Base-by-base conservation (phyloP, 805 yeast genomes). In the Ogataea wickerhamii region DNA sequence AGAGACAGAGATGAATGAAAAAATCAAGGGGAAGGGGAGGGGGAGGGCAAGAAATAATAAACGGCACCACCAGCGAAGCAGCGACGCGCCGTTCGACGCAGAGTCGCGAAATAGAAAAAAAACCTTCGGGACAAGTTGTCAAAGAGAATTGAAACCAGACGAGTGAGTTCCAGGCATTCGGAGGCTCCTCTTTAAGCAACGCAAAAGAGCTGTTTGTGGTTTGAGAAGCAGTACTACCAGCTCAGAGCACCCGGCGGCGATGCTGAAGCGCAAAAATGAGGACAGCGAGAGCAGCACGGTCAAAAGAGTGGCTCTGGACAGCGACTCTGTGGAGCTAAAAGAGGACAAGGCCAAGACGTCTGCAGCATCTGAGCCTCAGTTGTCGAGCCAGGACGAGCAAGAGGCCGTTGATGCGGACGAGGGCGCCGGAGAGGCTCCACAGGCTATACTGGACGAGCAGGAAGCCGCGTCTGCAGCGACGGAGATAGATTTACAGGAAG, bases 301-400 rank as follows among this genome's bases (percentile, higher is more conserved):
- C 36, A 82, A 82, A 52, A 64, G 91, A 36, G 83, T 81, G 12
- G 89, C 89, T 2, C 68, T 82, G 48, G 86, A 81, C 47, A 74
- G 79, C 39, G 86, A 76, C 39, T 73, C 70, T 32, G 58, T 73
- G 29, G 76, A 68, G 20, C 61, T 53, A 34, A 55, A 56, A 16
- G 67, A 68, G 30, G 74, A 66, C 33, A 62, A 60, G 29, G 59
- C 62, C 22, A 67, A 63, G 32, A 67, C 74, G 4, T 73, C 76
- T 1, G 71, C 68, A 2, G 58, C 60, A 4, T 52, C 63, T 28
- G 37, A 28, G 20, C 33, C 28, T 13, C 36, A 28, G 20, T 33
- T 36, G 12, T 30, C 19, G 3, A 25, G 20, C 12, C 38, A 29
- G 14, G 34, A 32, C 14, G 23, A 10, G 7, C 28, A 10, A 11